Evolutionary conservation across 208 protist genomes (phyloP), one percentile per base, ranked within the genome.

Genomic region (Leptomonas seymouri): DNA sequence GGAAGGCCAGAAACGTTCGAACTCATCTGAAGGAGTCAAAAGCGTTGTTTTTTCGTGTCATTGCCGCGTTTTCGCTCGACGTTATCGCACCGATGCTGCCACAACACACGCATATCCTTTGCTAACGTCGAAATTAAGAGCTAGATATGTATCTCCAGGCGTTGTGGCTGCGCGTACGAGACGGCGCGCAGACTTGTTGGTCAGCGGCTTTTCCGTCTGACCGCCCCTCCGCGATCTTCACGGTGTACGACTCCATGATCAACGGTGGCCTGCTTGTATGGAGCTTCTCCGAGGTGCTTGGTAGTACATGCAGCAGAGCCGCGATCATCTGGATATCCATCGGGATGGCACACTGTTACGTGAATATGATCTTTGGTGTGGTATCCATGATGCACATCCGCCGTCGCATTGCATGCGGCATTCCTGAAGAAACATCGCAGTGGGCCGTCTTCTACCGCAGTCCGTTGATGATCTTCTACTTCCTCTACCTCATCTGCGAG

Each of bases 341-440:
- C 5, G 90, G 90, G 15, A 79, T 86, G 31, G 31, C 67, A 12
- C 74, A 93, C 72, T 63, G 65, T 28, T 85, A 87, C 23, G 53
- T 93, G 27, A 93, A 93, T 56, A 90, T 91, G 68, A 50, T 82
- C 20, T 93, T 89, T 66, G 68, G 74, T 14, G 70, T 90, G n/a
- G 18, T 51, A 0, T 54, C 89, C 7, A 89, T 95, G 69, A 48
- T 74, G 57, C 15, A 71, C 39, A 86, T 73, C 16, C 73, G 90
- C 0, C 71, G 60, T 9, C 39, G 60, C 0, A 91, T 94, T 48
- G 59, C 76, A 2, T 62, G 69, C 9, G 89, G 89, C 34, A 94
- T 94, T 63, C 71, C 55, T 0, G 31, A 57, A 0, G 50, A 76
- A 0, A 59, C 20, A 9, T 81, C 67, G 45, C 80, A 68, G 50